Conservation (phyloP, 768 basidiomycete genomes). For the Kockovaella imperatae region DNA sequence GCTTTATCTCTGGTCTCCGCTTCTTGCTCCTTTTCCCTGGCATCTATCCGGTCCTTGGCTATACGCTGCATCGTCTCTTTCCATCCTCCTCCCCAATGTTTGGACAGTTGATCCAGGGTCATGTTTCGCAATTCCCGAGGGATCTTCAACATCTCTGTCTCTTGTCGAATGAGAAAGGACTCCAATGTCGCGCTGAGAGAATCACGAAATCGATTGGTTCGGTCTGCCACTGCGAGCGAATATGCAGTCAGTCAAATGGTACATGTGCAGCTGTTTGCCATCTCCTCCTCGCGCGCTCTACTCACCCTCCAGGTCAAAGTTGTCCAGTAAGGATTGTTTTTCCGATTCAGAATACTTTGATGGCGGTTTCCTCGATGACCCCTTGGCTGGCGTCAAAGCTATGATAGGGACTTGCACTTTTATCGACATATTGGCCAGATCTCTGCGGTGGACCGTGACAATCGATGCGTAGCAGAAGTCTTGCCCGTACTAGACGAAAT, state of each 20-base stretch:
- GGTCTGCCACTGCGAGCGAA: conserved; percentile 37
- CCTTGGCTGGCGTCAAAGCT: no score
- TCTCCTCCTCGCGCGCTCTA: background rate
- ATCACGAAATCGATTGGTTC: conserved; percentile 27
- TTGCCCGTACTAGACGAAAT: no score
- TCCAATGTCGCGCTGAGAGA: conserved; percentile 29
- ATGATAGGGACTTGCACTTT: no score
- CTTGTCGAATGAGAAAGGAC: conserved; percentile 39
- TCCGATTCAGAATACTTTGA: conserved; percentile 18
- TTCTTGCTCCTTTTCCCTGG: conserved; percentile 22
- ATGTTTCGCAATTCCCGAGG: conserved; percentile 35
- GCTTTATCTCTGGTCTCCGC: conserved; percentile 4
- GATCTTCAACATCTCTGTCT: conserved; percentile 41
- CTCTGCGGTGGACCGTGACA: no score
- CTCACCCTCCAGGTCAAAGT: conserved; percentile 45
- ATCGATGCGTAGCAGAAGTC: no score
- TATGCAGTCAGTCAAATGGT: background rate
- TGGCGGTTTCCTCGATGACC: no score
- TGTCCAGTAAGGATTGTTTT: conserved; percentile 39
- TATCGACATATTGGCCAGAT: no score
- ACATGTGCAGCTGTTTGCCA: background rate
- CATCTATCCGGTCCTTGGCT: conserved; percentile 22
- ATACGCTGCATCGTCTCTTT: conserved; percentile 29
- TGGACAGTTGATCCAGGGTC: conserved; percentile 37
- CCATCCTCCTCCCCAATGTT: conserved; percentile 40